Percentiles rank a stretch among this genome's conserved stretches.
Conservation (phyloP, 176 grass and related monocot species). For the Poa pratensis region DNA sequence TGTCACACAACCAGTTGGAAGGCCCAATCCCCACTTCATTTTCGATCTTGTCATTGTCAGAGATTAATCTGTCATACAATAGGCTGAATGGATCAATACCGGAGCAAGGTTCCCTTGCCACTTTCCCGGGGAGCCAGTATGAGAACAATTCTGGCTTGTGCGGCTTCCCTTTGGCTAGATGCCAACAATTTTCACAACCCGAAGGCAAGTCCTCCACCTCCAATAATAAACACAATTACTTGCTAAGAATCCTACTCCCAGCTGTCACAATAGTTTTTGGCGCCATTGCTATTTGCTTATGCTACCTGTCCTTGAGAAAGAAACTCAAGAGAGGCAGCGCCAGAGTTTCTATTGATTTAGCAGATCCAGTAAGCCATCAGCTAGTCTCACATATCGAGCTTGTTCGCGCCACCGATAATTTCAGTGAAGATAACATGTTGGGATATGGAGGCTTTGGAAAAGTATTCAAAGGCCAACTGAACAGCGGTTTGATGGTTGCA, state of each 20-base stretch:
- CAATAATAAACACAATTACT: background rate
- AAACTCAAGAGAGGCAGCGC: background rate
- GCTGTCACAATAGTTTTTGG: background rate
- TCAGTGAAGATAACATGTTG: background rate
- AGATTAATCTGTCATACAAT: slow-evolving; percentile 87
- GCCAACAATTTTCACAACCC: background rate
- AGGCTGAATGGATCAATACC: slow-evolving; percentile 86
- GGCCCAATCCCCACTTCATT: slow-evolving; percentile 83
- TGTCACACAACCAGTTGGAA: slow-evolving; percentile 81
- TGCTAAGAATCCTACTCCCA: background rate
- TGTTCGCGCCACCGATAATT: background rate
- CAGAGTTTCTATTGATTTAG: too few relatives aligned
- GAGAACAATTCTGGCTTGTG: slow-evolving; percentile 91
- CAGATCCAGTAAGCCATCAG: background rate
- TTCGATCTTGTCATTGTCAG: slow-evolving; percentile 64
- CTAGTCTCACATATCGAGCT: background rate
- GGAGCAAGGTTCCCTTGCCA: slow-evolving; percentile 66
- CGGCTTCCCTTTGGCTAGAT: slow-evolving; percentile 52
- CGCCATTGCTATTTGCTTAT: background rate
- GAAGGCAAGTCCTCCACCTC: background rate
- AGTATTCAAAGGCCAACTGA: background rate
- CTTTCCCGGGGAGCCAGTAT: slow-evolving; percentile 63
- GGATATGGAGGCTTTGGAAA: background rate
- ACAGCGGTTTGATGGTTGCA: background rate
- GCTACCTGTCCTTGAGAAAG: background rate